These are phyloP conservation scores for Oryza punctata DNA, from an alignment of 176 grass and related monocot genomes.

Conservation along the genomic window DNA sequence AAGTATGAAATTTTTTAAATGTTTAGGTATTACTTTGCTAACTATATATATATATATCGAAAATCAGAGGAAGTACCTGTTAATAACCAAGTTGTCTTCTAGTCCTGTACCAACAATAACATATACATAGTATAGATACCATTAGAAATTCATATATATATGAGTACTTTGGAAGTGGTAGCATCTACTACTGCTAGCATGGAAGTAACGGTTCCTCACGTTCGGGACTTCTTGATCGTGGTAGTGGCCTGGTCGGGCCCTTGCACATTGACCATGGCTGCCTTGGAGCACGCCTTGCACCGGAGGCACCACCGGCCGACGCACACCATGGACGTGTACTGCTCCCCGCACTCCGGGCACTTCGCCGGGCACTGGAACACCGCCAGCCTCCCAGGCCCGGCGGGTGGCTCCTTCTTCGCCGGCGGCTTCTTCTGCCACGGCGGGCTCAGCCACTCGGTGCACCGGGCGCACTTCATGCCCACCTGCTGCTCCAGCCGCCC, in stretches of 20 bases:
- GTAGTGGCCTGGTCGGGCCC: background rate
- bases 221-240: background rate
- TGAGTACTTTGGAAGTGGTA: too few relatives aligned
- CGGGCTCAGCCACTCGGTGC: too few relatives aligned
- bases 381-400: background rate
- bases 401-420: conserved; percentile 12
- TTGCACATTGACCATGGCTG: conserved; percentile 16
- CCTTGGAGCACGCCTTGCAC: conserved; percentile 23
- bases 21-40: too few relatives aligned
- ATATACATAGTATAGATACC: too few relatives aligned
- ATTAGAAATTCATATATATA: too few relatives aligned
- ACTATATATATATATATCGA: too few relatives aligned
- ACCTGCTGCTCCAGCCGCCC: background rate
- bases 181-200: too few relatives aligned
- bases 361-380: conserved; percentile 8
- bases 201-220: background rate
- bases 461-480: conserved; percentile 3
- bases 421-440: background rate
- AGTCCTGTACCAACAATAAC: too few relatives aligned
- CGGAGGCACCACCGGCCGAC: conserved; percentile 8
- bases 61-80: too few relatives aligned
- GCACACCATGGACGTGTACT: background rate
- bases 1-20: too few relatives aligned
- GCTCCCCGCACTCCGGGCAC: conserved; percentile 7
- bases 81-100: too few relatives aligned